phyloP scores from a whole-genome alignment of 192 early-diverging fungal species.

The Gonapodya prolifera region DNA sequence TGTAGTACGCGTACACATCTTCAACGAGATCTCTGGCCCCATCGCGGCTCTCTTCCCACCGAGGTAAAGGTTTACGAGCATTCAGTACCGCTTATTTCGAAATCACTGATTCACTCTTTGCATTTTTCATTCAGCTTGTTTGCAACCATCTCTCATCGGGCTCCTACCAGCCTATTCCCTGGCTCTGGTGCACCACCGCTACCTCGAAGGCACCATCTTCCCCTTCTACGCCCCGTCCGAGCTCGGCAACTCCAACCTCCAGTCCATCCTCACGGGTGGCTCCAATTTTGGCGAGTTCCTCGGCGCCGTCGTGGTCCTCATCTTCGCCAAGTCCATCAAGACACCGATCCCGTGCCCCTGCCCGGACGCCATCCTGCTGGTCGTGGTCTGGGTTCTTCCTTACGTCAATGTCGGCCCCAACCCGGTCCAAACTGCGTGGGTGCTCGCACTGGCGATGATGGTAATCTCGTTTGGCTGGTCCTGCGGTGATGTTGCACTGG shows the following conservation, averaged over 20 bases:
- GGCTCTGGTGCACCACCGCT: conserved; percentile 38
- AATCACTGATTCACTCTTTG: no score
- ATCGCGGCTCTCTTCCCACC: conserved; percentile 37
- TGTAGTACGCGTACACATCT: conserved; percentile 39
- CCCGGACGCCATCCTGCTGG: conserved; percentile 33
- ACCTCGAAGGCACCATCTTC: conserved; percentile 34
- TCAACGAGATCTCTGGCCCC: conserved; percentile 46
- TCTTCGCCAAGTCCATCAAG: conserved; percentile 29
- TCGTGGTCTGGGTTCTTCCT: conserved; percentile 14
- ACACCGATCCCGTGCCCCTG: conserved; percentile 42
- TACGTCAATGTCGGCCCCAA: conserved; percentile 15
- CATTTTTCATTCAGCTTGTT: no score
- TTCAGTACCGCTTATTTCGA: no score
- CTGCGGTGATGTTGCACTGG: conserved; percentile 41
- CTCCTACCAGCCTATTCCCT: conserved; percentile 42
- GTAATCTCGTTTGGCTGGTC: conserved; percentile 45
- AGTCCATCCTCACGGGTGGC: conserved; percentile 34
- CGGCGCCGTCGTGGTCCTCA: conserved; percentile 34
- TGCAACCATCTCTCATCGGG: no score
- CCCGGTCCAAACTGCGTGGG: conserved; percentile 25
- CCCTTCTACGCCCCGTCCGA: conserved; percentile 32
- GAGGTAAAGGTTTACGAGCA: no score
- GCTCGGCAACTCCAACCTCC: conserved; percentile 24
- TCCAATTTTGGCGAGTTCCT: conserved; percentile 48
- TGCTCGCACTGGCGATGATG: conserved; percentile 27